A percentile compares a stretch with the other conserved stretches of the same genome.
Evolutionary conservation across 495 filamentous ascomycete species (phyloP).

Genomic region (Hypoxylon perforatum): DNA sequence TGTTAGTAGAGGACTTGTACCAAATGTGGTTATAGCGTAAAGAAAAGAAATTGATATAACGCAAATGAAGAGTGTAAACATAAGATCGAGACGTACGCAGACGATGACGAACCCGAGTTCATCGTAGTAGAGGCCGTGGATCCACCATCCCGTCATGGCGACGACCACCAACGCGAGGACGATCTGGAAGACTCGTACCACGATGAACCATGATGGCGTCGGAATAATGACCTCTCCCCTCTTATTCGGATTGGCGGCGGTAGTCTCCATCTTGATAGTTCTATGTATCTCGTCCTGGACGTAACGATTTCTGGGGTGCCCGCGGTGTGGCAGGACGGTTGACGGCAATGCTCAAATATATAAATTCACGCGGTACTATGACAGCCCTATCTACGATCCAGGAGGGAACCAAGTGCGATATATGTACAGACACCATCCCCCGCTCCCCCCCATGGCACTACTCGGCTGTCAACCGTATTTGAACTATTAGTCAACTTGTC

Average conservation of each 20-base stretch:
- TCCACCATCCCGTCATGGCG: slow-evolving; percentile 52
- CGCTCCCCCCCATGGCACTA: neutral
- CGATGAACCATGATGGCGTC: slow-evolving; percentile 54
- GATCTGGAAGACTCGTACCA: slow-evolving; percentile 53
- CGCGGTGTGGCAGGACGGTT: neutral
- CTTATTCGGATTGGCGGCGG: slow-evolving; percentile 34
- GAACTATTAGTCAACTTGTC: slow-evolving; percentile 1
- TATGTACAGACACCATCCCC: slow-evolving; percentile 28
- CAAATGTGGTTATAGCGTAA: neutral
- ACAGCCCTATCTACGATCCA: neutral
- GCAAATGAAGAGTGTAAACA: neutral
- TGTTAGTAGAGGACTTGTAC: slow-evolving; percentile 15
- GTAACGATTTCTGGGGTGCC: no score
- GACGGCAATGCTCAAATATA: neutral
- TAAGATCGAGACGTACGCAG: slow-evolving; percentile 48
- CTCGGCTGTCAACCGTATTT: slow-evolving; percentile 14
- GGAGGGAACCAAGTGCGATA: slow-evolving; percentile 14
- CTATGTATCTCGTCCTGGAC: no score
- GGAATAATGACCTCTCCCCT: slow-evolving; percentile 40
- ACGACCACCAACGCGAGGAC: slow-evolving; percentile 53
- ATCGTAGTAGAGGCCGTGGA: slow-evolving; percentile 53
- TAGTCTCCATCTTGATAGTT: slow-evolving; percentile 26
- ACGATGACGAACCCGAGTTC: slow-evolving; percentile 53
- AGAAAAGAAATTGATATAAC: neutral
- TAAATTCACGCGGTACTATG: neutral